These are phyloP conservation scores for Colletotrichum caudatum DNA, from an alignment of 2,329 filamentous ascomycete genomes.

Conservation along the genomic window DNA sequence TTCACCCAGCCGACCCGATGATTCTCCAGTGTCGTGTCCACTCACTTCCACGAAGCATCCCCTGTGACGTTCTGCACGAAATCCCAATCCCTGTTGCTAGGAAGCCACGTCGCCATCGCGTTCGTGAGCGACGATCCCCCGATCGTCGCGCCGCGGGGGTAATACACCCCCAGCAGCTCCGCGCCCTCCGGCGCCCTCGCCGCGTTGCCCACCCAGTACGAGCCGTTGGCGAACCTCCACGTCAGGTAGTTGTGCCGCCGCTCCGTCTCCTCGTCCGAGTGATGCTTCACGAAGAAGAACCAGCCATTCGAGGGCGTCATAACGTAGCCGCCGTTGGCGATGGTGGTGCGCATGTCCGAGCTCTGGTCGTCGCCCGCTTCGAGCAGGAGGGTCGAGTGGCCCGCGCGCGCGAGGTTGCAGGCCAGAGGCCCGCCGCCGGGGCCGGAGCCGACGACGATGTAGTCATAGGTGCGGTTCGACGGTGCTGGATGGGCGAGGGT, in stretches of 20 bases:
- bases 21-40: background rate
- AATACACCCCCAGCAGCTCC: slow-evolving; percentile 57
- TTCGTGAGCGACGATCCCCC: slow-evolving; percentile 70
- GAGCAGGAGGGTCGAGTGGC: slow-evolving; percentile 69
- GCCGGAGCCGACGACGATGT: slow-evolving; percentile 72
- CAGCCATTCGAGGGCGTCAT: slow-evolving; percentile 20
- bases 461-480: slow-evolving; percentile 54
- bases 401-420: slow-evolving; percentile 68
- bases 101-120: slow-evolving; percentile 68
- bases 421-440: slow-evolving; percentile 70
- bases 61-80: slow-evolving; percentile 68
- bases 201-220: slow-evolving; percentile 45
- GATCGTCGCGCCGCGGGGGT: slow-evolving; percentile 59
- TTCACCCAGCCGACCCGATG: no score
- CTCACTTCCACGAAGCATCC: slow-evolving; percentile 65
- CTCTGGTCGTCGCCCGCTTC: slow-evolving; percentile 71
- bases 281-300: slow-evolving; percentile 24
- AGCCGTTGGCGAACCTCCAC: slow-evolving; percentile 52
- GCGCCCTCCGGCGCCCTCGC: slow-evolving; percentile 51
- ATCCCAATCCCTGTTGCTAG: slow-evolving; percentile 69
- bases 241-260: slow-evolving; percentile 51
- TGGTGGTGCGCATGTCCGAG: slow-evolving; percentile 7
- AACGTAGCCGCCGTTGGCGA: slow-evolving; percentile 21
- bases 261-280: background rate
- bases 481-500: background rate